Percentiles rank a stretch among this genome's conserved stretches.
phyloP scores from a whole-genome alignment of 2,329 filamentous ascomycete species.

The Botrytis pseudocinerea region DNA sequence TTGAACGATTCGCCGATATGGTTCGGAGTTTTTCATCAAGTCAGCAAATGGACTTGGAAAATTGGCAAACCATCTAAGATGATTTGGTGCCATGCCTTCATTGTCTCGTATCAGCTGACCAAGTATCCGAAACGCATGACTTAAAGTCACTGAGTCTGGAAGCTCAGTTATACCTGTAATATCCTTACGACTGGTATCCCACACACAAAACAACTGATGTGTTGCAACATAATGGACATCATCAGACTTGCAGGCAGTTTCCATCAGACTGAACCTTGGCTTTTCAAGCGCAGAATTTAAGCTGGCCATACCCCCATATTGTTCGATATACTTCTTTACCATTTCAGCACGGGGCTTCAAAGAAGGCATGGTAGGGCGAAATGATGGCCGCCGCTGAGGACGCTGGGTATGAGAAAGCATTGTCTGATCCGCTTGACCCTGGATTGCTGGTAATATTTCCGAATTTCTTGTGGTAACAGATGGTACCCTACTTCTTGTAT shows the following conservation, averaged over 20 bases:
- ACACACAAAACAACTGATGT: conserved; percentile 65
- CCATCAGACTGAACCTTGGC: conserved; percentile 55
- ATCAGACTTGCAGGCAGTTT: conserved; percentile 53
- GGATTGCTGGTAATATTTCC: background rate
- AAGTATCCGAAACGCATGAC: conserved; percentile 43
- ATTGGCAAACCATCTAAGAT: conserved; percentile 48
- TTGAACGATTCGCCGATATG: conserved; percentile 39
- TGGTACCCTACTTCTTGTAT: background rate
- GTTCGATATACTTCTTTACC: conserved; percentile 36
- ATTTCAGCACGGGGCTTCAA: conserved; percentile 31
- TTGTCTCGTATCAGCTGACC: conserved; percentile 50
- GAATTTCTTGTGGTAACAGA: background rate
- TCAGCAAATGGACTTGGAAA: conserved; percentile 48
- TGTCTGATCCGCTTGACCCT: background rate
- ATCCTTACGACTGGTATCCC: conserved; percentile 42
- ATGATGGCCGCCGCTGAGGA: conserved; percentile 29
- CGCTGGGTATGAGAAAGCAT: conserved; percentile 21
- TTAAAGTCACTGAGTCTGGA: conserved; percentile 30
- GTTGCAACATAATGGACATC: conserved; percentile 66
- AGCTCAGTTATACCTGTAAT: conserved; percentile 43
- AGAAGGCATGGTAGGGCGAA: conserved; percentile 29
- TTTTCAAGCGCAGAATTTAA: conserved; percentile 44
- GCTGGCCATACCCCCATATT: conserved; percentile 31
- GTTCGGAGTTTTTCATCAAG: conserved; percentile 38
- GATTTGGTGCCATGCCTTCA: conserved; percentile 42